A percentile compares a stretch with the other conserved stretches of the same genome.
These are phyloP conservation scores for Naganishia sp. DNA, from an alignment of 1,284 basidiomycete genomes.

Conservation along the genomic window DNA sequence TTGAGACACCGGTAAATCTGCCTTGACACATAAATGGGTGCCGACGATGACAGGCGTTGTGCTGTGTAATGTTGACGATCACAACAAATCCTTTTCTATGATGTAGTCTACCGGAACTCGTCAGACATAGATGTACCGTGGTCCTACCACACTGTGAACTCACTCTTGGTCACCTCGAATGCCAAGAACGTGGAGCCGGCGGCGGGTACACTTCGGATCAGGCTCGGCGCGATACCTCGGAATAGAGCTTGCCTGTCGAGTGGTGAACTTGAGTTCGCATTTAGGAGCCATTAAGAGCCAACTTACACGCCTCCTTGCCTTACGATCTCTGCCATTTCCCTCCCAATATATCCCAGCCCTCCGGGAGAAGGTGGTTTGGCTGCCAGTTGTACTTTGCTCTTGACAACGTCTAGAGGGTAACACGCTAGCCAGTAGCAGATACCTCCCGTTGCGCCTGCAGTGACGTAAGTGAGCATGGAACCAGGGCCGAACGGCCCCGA, in stretches of 20 bases:
- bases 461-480: slow-evolving; percentile 70
- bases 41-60: too few relatives aligned
- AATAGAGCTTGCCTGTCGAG: slow-evolving; percentile 66
- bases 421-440: slow-evolving; percentile 91
- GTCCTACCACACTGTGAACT: slow-evolving; percentile 15
- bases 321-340: slow-evolving; percentile 69
- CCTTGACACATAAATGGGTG: too few relatives aligned
- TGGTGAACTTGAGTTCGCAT: not conserved
- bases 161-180: slow-evolving; percentile 76
- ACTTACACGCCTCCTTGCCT: slow-evolving; percentile 74
- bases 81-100: slow-evolving; percentile 22
- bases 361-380: slow-evolving; percentile 71
- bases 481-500: slow-evolving; percentile 34
- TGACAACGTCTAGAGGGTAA: slow-evolving; percentile 89
- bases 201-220: slow-evolving; percentile 78
- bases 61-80: not conserved
- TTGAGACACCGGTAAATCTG: too few relatives aligned
- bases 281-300: slow-evolving; percentile 5
- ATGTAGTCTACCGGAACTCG: slow-evolving; percentile 3
- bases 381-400: slow-evolving; percentile 83
- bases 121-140: not conserved
- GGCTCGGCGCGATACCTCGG: slow-evolving; percentile 69
- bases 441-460: slow-evolving; percentile 84
- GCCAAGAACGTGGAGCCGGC: slow-evolving; percentile 90
- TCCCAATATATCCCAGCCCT: slow-evolving; percentile 72